phyloP scores from a whole-genome alignment of 352 stramenopile genomes.

The Globisporangium okanoganense region DNA sequence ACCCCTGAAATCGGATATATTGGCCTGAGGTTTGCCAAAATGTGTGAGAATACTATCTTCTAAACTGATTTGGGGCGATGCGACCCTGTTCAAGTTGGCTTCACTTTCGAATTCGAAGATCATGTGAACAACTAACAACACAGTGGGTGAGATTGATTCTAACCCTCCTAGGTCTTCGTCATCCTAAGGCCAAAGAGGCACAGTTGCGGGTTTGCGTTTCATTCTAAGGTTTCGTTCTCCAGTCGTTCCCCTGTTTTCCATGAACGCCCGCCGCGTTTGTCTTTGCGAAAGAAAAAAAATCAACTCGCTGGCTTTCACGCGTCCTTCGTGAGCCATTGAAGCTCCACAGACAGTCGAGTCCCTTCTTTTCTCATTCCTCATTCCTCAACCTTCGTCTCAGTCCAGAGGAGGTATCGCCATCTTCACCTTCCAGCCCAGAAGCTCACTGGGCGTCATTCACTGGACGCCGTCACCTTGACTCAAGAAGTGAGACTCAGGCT shows the following conservation, averaged over 20 bases:
- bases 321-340: neutral
- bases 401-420: neutral
- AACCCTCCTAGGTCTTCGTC: too few relatives aligned
- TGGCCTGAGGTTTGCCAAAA: too few relatives aligned
- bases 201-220: neutral
- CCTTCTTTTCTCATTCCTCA: neutral
- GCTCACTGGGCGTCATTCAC: neutral
- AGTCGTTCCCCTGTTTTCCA: conserved; percentile 1
- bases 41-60: too few relatives aligned
- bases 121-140: too few relatives aligned
- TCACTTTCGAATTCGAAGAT: too few relatives aligned
- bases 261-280: neutral
- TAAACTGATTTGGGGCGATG: too few relatives aligned
- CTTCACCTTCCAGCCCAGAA: neutral
- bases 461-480: neutral
- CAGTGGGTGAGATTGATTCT: too few relatives aligned
- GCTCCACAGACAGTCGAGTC: neutral
- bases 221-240: neutral
- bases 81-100: too few relatives aligned
- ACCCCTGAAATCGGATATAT: too few relatives aligned
- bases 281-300: neutral
- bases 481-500: neutral
- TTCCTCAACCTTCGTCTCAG: conserved; percentile 1
- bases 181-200: neutral
- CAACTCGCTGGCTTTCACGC: conserved; percentile 1